Conservation (phyloP, 2,329 filamentous ascomycete species). For the Zymoseptoria pseudotritici region DNA sequence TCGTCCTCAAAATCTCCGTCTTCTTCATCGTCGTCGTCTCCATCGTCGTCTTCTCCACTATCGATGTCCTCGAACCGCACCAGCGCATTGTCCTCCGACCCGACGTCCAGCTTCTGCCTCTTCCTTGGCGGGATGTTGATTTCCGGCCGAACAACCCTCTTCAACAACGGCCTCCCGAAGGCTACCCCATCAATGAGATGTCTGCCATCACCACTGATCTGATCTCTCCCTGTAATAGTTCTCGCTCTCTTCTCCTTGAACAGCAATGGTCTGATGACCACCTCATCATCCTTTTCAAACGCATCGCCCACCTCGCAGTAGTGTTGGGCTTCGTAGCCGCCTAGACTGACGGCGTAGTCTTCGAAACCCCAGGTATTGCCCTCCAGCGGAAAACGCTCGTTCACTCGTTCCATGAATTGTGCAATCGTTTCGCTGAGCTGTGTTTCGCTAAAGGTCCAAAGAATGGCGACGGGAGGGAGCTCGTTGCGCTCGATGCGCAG, state of each 20-base stretch:
- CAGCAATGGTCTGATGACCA: conserved; percentile 71
- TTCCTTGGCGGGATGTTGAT: conserved; percentile 27
- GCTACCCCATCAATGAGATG: conserved; percentile 80
- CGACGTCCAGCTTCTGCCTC: conserved; percentile 27
- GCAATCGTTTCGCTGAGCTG: conserved; percentile 52
- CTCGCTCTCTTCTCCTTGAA: conserved; percentile 67
- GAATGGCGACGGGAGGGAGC: conserved; percentile 62
- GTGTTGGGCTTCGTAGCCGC: conserved; percentile 77
- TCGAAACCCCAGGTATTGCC: conserved; percentile 76
- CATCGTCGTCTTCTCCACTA: conserved; percentile 37
- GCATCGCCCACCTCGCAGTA: conserved; percentile 65
- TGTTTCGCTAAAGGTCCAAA: conserved; percentile 56
- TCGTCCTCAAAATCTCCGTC: conserved; percentile 14
- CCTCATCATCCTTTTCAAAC: conserved; percentile 74
- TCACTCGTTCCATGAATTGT: conserved; percentile 69
- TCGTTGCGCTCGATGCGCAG: conserved; percentile 65
- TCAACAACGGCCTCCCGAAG: conserved; percentile 68
- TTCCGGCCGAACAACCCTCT: conserved; percentile 36
- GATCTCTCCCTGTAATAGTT: conserved; percentile 66
- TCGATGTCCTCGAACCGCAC: conserved; percentile 10
- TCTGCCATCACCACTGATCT: conserved; percentile 70
- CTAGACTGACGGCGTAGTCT: conserved; percentile 78
- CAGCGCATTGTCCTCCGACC: conserved; percentile 35
- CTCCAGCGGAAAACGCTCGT: conserved; percentile 75
- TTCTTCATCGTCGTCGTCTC: conserved; percentile 20